Percentiles rank a stretch among this genome's conserved stretches.
Evolutionary conservation across 1,284 basidiomycete species (phyloP).

Genomic region (Pseudozyma tsukubaensis): DNA sequence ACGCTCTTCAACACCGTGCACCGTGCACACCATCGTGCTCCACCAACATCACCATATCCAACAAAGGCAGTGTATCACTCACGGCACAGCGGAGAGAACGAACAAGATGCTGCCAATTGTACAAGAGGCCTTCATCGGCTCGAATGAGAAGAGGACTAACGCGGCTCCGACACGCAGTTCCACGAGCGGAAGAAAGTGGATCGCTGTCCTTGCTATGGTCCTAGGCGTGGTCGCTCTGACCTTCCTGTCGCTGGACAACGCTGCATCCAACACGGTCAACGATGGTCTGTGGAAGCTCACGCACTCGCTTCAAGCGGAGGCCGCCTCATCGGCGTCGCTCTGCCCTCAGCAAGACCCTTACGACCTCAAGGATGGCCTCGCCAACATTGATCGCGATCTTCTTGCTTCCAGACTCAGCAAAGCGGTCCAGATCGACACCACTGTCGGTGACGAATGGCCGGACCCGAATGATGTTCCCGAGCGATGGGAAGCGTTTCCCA

Average conservation of each 20-base stretch:
- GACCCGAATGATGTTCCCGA: conserved; percentile 46
- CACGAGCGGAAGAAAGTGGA: conserved; percentile 19
- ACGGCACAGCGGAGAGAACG: not conserved
- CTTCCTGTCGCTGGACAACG: conserved; percentile 39
- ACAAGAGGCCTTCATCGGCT: not conserved
- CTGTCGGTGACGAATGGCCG: conserved; percentile 55
- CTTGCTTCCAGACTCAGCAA: conserved; percentile 50
- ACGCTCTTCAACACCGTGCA: not conserved
- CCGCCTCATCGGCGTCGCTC: conserved; percentile 10
- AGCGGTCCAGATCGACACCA: conserved; percentile 60
- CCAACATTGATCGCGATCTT: conserved; percentile 34
- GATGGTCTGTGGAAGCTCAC: conserved; percentile 33
- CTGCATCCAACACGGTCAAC: conserved; percentile 30
- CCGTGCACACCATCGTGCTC: not conserved
- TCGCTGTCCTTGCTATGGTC: conserved; percentile 22
- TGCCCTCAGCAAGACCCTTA: conserved; percentile 47
- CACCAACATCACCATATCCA: no score
- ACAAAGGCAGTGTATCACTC: no score
- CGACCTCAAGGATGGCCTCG: conserved; percentile 39
- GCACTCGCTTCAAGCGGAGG: conserved; percentile 15
- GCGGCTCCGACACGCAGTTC: conserved; percentile 1
- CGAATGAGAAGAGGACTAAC: conserved; percentile 20
- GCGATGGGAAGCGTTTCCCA: conserved; percentile 49
- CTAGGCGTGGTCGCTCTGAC: conserved; percentile 23
- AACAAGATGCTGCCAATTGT: conserved; percentile 23